Evolutionary conservation across 441 rosid genomes (phyloP).

Genomic region (Euphorbia celastroides): DNA sequence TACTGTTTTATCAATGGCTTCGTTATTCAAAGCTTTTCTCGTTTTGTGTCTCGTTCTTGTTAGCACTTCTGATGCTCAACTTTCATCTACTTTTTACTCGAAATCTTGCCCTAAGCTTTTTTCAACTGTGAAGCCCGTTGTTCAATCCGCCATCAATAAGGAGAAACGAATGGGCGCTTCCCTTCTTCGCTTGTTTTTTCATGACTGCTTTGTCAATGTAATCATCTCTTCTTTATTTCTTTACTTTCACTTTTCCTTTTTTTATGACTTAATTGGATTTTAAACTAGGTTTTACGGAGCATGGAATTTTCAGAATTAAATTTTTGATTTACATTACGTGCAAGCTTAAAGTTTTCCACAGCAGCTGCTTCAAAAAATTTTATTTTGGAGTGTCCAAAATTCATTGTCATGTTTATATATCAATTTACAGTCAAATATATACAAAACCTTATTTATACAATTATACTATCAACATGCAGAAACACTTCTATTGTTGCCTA

Average conservation of each 20-base stretch:
- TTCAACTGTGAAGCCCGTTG: conserved; percentile 37
- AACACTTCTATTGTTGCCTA: too few species aligned
- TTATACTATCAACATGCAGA: too few species aligned
- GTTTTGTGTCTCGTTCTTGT: conserved; percentile 29
- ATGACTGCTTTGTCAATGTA: conserved; percentile 84
- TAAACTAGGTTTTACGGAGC: background rate
- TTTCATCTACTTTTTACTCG: conserved; percentile 56
- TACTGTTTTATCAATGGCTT: conserved; percentile 23
- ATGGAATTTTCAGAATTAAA: too few species aligned
- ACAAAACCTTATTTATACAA: too few species aligned
- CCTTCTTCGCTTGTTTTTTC: conserved; percentile 78
- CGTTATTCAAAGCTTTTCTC: conserved; percentile 17
- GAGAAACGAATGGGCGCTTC: conserved; percentile 79
- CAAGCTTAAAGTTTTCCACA: too few species aligned
- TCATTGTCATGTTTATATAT: too few species aligned
- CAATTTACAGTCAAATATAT: too few species aligned
- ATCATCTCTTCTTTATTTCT: background rate
- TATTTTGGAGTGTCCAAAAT: too few species aligned
- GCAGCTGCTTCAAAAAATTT: too few species aligned
- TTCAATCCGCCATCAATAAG: conserved; percentile 46
- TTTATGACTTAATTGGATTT: background rate
- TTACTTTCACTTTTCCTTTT: too few species aligned
- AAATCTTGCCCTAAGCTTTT: conserved; percentile 53
- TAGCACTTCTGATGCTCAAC: conserved; percentile 51
- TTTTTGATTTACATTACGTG: too few species aligned